A percentile compares a stretch with the other conserved stretches of the same genome.
These are phyloP conservation scores for Pestalotiopsis sp. DNA, from an alignment of 2,329 filamentous ascomycete species.

Conservation along the genomic window DNA sequence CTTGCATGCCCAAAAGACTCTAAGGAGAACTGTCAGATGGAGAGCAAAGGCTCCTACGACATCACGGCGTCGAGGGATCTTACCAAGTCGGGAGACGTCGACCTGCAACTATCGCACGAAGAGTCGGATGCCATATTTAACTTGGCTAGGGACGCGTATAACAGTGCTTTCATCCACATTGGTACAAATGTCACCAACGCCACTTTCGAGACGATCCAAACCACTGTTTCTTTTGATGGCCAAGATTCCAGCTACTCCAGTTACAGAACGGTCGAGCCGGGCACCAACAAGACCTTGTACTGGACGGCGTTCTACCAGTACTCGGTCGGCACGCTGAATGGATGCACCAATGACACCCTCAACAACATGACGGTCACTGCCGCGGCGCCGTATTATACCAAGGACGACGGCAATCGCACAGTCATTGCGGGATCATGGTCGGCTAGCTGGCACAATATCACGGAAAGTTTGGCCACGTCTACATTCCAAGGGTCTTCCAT, in stretches of 20 bases:
- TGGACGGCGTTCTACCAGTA: constrained; percentile 2
- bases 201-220: neutral
- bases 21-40: neutral
- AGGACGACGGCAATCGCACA: neutral
- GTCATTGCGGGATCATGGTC: neutral
- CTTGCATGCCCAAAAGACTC: neutral
- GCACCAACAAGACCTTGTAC: constrained; percentile 1
- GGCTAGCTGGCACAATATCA: neutral
- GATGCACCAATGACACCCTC: constrained; percentile 12
- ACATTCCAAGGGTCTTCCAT: neutral
- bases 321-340: constrained; percentile 3
- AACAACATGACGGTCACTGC: constrained; percentile 12
- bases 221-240: neutral
- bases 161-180: neutral
- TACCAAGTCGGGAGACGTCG: neutral
- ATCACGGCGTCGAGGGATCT: constrained; percentile 8
- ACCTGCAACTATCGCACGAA: neutral
- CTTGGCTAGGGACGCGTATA: constrained; percentile 7
- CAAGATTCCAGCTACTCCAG: neutral
- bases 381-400: constrained; percentile 11
- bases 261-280: constrained; percentile 9
- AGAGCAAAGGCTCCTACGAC: neutral
- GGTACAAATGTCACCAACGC: neutral
- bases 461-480: neutral
- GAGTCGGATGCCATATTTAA: constrained; percentile 11